Evolutionary conservation across 257 asterid species (phyloP).

Genomic region (Scutellaria minor): DNA sequence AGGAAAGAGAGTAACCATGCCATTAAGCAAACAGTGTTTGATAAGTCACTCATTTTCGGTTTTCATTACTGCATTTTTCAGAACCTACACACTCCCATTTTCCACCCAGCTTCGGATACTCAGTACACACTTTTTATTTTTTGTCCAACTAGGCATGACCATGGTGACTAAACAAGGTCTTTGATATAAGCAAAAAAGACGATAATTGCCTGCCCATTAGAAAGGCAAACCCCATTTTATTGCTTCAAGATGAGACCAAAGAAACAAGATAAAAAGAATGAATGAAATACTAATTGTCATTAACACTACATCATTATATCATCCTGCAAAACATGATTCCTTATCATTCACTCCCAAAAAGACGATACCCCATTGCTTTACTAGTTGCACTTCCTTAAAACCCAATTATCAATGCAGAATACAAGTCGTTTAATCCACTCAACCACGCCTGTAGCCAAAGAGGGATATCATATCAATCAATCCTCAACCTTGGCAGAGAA

Average conservation of each 20-base stretch:
- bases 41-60: not conserved
- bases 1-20: not conserved
- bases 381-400: conserved; percentile 10
- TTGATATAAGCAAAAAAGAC: conserved; percentile 7
- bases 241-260: not conserved
- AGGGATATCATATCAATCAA: not conserved
- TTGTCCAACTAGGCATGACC: not conserved
- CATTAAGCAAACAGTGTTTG: conserved; percentile 11
- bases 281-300: not conserved
- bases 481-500: not conserved
- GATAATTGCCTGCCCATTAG: not conserved
- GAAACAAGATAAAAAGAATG: not conserved
- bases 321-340: not conserved
- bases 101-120: not conserved
- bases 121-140: not conserved
- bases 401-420: not conserved
- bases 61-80: conserved; percentile 14
- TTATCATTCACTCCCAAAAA: not conserved
- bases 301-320: not conserved
- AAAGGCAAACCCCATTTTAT: conserved; percentile 4
- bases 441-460: not conserved
- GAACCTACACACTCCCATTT: not conserved
- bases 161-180: not conserved
- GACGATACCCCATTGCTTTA: conserved; percentile 1
- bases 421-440: not conserved